Base-by-base conservation (phyloP, 306 rosid species). In the Malus domestica region DNA sequence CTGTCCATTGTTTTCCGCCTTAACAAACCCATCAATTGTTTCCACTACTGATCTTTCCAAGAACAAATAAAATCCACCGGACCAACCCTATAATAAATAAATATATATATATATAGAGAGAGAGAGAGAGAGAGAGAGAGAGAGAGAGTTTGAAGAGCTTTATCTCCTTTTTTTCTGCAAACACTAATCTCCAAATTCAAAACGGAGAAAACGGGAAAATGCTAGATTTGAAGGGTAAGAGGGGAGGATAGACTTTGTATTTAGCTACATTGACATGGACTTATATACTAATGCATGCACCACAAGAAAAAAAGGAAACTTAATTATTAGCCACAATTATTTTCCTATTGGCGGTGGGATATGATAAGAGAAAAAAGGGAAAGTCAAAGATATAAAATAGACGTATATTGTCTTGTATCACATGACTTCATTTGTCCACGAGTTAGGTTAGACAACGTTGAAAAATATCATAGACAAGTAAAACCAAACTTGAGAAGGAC, bases 401-500 rank as follows among this genome's bases (percentile, higher is more conserved):
- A 51, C 19, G 1, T 3, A 51, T 51, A 51, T 13, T 51, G 57
- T 0, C 57, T 51, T 16, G 58, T 78, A 46, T 2, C 20, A 12
- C 27, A 55, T 35, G 13, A 52, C 2, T 22, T 2, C 16, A 11
- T 85, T 88, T 74, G 79, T 74, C 68, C 46, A 74, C 22, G 81
- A 75, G 89, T 87, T 88, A 84, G 90, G 90, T 78, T 35, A 22
- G 71, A 73, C 19, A 23, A 32, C 2, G 54, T 87, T 86, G 96
- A 42, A 89, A 79, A 85, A 78, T 27, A 29, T 45, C 62, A 23
- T 46, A 51, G 19, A 71, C 54, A 85, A 80, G 85, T 63, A 33
- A 61, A 61, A 80, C 51, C 83, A 54, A 87, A 88, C 73, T 79
- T 77, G 91, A 87, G 68, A 87, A 90, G 67, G 82, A 83, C 88